Conservation (phyloP, 371 early-diverging fungal genomes). For the Circinella umbellata region DNA sequence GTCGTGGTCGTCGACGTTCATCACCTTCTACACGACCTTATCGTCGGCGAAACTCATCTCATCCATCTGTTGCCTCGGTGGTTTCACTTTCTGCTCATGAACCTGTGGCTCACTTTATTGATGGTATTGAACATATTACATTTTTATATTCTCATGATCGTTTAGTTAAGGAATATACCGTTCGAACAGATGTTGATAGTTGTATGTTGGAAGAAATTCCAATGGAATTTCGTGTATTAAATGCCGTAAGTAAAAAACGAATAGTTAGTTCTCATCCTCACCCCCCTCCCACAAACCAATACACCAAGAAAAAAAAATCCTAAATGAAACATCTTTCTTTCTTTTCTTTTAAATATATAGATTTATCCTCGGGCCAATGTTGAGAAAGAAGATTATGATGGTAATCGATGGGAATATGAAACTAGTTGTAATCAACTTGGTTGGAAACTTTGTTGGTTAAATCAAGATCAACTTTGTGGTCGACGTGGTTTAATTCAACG, state of each 20-base stretch:
- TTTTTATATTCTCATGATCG: constrained; percentile 73
- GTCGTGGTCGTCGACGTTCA: constrained; percentile 13
- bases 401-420: constrained; percentile 93
- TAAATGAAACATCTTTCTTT: background rate
- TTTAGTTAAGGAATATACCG: constrained; percentile 69
- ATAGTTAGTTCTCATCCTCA: too few species aligned
- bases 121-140: constrained; percentile 68
- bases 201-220: constrained; percentile 64
- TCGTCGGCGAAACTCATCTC: constrained; percentile 43
- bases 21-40: constrained; percentile 13
- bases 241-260: constrained; percentile 56
- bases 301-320: background rate
- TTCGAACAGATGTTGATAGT: constrained; percentile 78
- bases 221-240: constrained; percentile 72
- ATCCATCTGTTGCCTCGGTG: constrained; percentile 52
- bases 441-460: constrained; percentile 85
- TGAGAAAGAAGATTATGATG: constrained; percentile 66
- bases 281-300: background rate
- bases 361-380: constrained; percentile 88
- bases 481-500: constrained; percentile 89
- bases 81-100: constrained; percentile 58
- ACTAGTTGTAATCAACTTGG: constrained; percentile 86
- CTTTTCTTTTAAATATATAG: constrained; percentile 2
- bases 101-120: constrained; percentile 42
- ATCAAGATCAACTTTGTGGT: constrained; percentile 76